Base-by-base conservation (phyloP, 2,329 filamentous ascomycete species). In the Fusarium transvaalense region DNA sequence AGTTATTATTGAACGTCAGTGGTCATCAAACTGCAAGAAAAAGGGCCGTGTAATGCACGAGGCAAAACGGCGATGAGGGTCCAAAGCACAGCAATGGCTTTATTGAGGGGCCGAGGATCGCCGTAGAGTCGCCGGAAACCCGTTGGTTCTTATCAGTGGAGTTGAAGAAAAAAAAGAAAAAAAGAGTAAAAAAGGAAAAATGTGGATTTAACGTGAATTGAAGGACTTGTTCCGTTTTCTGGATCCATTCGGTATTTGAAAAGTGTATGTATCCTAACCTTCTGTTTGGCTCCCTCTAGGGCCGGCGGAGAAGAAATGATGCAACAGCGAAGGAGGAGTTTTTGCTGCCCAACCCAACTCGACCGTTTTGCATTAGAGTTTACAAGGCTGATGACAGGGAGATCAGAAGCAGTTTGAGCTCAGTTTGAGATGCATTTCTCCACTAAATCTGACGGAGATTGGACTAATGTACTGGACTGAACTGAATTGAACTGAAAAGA, bases 321-420 rank as follows among this genome's bases (percentile, higher is more conserved):
- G 61, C 47, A 68, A 68, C 37, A 56, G 25, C 32, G 45, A 46
- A 37, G 31, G 45, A 46, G 42, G 31, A 29, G 29, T 38, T 34
- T 59, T 68, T 65, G 54, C 46, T 68, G 60, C 64, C 65, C 37
- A 68, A 68, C 64, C 65, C 37, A 68, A 68, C 54, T 60, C 35
- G n/a, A 52, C 37, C 41, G 54, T 65, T 65, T 65, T 38, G 41
- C 32, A 58, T 54, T 50, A 61, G 37, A 68, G 55, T 68, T 68
- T 56, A 60, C 60, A 68, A 34, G 64, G 52, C 64, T 67, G 47
- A 67, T 63, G 56, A 34, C 56, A 42, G 31, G 64, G 39, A 34
- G 34, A 14, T 29, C 48, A 37, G n/a, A 13, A 43, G 23, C 41
- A 59, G 48, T 43, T 53, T 5, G 35, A 51, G 31, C n/a, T 37